A percentile compares a stretch with the other conserved stretches of the same genome.
These are phyloP conservation scores for Lactarius akahatsu DNA, from an alignment of 768 basidiomycete species.

Conservation along the genomic window DNA sequence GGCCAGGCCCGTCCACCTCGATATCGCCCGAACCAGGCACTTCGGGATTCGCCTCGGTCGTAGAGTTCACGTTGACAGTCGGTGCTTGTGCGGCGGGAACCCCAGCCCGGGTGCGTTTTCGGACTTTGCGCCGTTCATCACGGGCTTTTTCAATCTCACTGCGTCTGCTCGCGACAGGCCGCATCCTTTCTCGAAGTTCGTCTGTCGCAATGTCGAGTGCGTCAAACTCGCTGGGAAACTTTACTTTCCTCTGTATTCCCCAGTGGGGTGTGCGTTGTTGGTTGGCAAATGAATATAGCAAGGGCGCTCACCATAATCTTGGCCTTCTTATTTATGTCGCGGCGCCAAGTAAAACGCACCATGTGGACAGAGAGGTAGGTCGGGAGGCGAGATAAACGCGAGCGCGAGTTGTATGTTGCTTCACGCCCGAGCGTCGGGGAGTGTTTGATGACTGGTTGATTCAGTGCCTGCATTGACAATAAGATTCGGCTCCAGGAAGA, in stretches of 20 bases:
- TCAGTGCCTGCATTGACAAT: slow-evolving; percentile 59
- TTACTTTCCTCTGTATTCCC: slow-evolving; percentile 71
- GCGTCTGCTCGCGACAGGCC: slow-evolving; percentile 67
- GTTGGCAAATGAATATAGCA: neutral
- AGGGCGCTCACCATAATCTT: slow-evolving; percentile 81
- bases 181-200: slow-evolving; percentile 69
- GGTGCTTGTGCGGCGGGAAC: slow-evolving; percentile 35
- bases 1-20: slow-evolving; percentile 46
- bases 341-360: slow-evolving; percentile 94
- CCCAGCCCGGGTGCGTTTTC: slow-evolving; percentile 64
- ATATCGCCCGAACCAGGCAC: slow-evolving; percentile 41
- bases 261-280: neutral
- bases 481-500: neutral
- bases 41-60: neutral
- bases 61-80: slow-evolving; percentile 1
- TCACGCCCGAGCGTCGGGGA: slow-evolving; percentile 78
- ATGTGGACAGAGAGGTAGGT: slow-evolving; percentile 86
- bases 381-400: slow-evolving; percentile 81
- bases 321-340: slow-evolving; percentile 87
- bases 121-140: slow-evolving; percentile 74
- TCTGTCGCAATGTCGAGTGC: slow-evolving; percentile 79
- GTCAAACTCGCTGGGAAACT: slow-evolving; percentile 88
- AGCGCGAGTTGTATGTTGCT: slow-evolving; percentile 77
- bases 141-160: slow-evolving; percentile 85
- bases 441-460: slow-evolving; percentile 81